A percentile compares a stretch with the other conserved stretches of the same genome.
Evolutionary conservation across 2,329 filamentous ascomycete genomes (phyloP).

Genomic region (Colletotrichum melonis): DNA sequence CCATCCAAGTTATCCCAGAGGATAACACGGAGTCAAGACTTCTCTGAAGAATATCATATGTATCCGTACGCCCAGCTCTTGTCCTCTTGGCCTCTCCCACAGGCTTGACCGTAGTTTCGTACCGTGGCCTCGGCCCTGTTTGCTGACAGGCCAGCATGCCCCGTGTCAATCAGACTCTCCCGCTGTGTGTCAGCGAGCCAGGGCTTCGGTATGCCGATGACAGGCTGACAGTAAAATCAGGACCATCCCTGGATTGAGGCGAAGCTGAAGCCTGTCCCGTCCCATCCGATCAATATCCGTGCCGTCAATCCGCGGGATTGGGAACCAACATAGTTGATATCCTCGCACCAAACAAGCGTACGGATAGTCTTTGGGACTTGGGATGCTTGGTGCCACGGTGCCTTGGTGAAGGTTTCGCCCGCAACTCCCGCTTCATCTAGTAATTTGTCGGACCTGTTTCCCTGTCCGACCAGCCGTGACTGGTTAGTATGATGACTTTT

Average conservation of each 20-base stretch:
- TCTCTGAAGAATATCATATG: not conserved
- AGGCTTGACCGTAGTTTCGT: not conserved
- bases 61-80: not conserved
- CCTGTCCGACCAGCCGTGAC: not conserved
- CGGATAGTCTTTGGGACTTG: not conserved
- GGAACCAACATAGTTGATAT: not conserved
- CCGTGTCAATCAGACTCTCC: not conserved
- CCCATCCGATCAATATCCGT: constrained; percentile 6
- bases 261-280: constrained; percentile 23
- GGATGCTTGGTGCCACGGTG: not conserved
- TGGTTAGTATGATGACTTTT: not conserved
- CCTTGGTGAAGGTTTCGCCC: not conserved
- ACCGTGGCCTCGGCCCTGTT: not conserved
- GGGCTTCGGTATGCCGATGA: constrained; percentile 13
- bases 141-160: constrained; percentile 4
- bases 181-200: constrained; percentile 22
- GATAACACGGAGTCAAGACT: not conserved
- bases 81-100: not conserved
- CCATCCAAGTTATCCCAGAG: not conserved
- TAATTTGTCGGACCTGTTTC: not conserved
- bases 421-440: not conserved
- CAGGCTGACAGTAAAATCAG: constrained; percentile 14
- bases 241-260: constrained; percentile 26
- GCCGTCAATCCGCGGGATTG: constrained; percentile 8
- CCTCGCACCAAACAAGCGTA: not conserved